Base-by-base conservation (phyloP, 441 rosid species). In the Dalechampia spathulata region DNA sequence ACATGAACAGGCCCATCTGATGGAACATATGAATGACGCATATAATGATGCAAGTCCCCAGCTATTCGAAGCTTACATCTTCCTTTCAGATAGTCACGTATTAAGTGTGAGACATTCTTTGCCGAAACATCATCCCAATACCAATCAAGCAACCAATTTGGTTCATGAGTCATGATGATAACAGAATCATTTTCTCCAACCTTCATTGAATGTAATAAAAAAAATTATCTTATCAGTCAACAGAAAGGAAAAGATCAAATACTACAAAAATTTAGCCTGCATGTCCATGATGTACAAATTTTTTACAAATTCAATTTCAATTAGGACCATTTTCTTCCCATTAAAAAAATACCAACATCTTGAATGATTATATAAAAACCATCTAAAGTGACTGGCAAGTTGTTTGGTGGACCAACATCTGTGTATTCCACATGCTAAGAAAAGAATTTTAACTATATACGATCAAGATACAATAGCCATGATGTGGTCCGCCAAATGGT, bases 111-210 rank as follows among this genome's bases (percentile, higher is more conserved):
- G 73, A 94, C 83, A 70, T 94, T 94, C 70, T 78, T 86, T 53
- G 95, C 99, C 49, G 97, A 82, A 55, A 73, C 78, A 49, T 63
- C 63, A 63, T 74, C 76, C 95, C 97, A 90, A 66, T 94, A 94
- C 90, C 90, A 90, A 84, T 94, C 99, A 63, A 87, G 90, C 72
- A 94, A 93, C 99, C 99, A 94, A 68, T 70, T 82, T 46, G 99
- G 99, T 78, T 94, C 97, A 67, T 94, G 99, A 1, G 99, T 94
- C 69, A 94, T 78, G 44, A 90, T 62, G 68, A 94, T 83, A 69
- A 94, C 95, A 20, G 82, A 81, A 73, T 94, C 97, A 62, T 75
- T 69, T 53, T 78, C 78, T 56, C 83, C 83, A 58, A 94, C 83
- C 99, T 93, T 72, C 59, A 78, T 37, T 5, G 26, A 37, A 61